A percentile compares a stretch with the other conserved stretches of the same genome.
Evolutionary conservation across 169 alveolate genomes (phyloP).

Genomic region (Eimeria mitis): DNA sequence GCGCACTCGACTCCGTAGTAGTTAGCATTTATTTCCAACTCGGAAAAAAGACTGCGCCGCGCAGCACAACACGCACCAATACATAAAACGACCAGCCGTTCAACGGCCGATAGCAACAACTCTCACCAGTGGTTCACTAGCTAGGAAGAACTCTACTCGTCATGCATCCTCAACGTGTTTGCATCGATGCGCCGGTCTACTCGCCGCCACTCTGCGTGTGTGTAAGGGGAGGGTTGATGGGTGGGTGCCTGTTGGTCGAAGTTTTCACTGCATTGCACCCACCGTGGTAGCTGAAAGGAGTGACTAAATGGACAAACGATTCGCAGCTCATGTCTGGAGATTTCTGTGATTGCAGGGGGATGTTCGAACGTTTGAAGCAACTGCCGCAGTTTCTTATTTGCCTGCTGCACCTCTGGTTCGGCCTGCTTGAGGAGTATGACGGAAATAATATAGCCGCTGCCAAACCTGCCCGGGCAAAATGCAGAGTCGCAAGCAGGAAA

Average conservation of each 20-base stretch:
- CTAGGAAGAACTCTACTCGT: neutral
- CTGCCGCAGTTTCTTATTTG: constrained; percentile 24
- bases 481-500: neutral
- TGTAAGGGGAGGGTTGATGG: too few relatives aligned
- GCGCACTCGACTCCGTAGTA: constrained; percentile 54
- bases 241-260: too few relatives aligned
- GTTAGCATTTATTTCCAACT: constrained; percentile 12
- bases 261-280: neutral
- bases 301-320: constrained; percentile 31
- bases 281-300: constrained; percentile 57
- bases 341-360: constrained; percentile 26
- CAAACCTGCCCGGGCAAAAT: constrained; percentile 54
- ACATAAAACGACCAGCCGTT: neutral
- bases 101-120: neutral
- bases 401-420: constrained; percentile 53
- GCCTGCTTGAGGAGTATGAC: neutral
- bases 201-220: neutral
- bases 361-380: constrained; percentile 43
- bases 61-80: neutral
- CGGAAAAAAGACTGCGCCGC: constrained; percentile 54
- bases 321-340: constrained; percentile 64
- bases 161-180: too few relatives aligned
- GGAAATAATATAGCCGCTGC: constrained; percentile 57
- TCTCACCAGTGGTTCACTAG: neutral
- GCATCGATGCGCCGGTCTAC: neutral